Evolutionary conservation across 371 early-diverging fungal species (phyloP).

Genomic region (Mortierella sp.): DNA sequence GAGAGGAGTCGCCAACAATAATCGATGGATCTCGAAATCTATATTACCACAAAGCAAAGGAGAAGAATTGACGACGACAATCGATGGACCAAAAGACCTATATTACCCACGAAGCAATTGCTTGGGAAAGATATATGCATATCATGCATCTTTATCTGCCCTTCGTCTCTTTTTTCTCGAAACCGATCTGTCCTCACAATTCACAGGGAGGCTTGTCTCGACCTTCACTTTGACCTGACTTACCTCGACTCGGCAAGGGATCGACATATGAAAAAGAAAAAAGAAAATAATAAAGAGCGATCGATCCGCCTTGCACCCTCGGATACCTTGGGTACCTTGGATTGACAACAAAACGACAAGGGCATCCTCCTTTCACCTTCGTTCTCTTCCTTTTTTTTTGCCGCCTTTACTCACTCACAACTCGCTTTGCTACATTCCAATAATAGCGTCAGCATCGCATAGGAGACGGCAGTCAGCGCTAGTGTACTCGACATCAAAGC

Average conservation of each 20-base stretch:
- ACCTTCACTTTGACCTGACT: not conserved
- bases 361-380: not conserved
- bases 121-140: not conserved
- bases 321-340: not conserved
- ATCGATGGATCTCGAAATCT: no score
- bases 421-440: not conserved
- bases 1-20: no score
- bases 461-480: slow-evolving; percentile 42
- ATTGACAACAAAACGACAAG: not conserved
- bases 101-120: not conserved
- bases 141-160: not conserved
- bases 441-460: slow-evolving; percentile 24
- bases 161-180: not conserved
- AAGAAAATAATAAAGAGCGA: not conserved
- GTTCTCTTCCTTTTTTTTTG: no score
- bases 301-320: not conserved
- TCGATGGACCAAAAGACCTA: no score
- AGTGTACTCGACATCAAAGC: slow-evolving; percentile 24
- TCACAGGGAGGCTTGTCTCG: not conserved
- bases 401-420: not conserved
- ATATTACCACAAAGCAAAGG: not conserved
- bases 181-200: not conserved
- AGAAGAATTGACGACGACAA: no score
- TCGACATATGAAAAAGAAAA: slow-evolving; percentile 5
- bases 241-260: not conserved